Conservation (phyloP, 169 alveolate genomes). For the Eimeria sp. region DNA sequence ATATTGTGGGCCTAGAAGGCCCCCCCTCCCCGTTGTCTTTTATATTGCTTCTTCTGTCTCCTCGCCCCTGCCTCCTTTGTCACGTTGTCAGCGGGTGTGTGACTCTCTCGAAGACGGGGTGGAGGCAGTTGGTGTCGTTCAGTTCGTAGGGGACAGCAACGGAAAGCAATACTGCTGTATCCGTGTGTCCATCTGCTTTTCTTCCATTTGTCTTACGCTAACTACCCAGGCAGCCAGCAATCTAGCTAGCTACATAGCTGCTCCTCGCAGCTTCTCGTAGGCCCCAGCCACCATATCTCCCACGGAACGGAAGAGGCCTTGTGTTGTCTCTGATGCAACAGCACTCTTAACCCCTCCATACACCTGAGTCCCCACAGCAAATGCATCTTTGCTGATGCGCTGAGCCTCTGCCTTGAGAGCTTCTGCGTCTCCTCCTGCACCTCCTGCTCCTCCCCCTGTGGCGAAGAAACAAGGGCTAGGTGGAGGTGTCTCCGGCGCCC, state of each 20-base stretch:
- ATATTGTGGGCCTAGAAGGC: no score
- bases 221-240: background rate
- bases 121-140: no score
- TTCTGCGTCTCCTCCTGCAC: background rate
- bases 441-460: background rate
- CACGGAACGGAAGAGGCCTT: background rate
- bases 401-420: background rate
- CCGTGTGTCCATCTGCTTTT: background rate
- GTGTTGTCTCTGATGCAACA: background rate
- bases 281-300: slow-evolving; percentile 29
- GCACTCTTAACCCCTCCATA: slow-evolving; percentile 50
- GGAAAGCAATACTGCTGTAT: background rate
- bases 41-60: no score
- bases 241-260: background rate
- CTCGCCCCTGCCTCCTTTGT: no score
- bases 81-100: no score
- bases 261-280: background rate
- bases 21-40: no score
- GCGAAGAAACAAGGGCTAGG: no score
- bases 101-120: no score
- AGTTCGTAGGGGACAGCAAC: background rate
- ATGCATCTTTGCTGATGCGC: background rate
- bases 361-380: slow-evolving; percentile 26
- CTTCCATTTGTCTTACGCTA: background rate
- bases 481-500: background rate